phyloP scores from a whole-genome alignment of 202 grass and related monocot species.

The Saccharum hybrid region DNA sequence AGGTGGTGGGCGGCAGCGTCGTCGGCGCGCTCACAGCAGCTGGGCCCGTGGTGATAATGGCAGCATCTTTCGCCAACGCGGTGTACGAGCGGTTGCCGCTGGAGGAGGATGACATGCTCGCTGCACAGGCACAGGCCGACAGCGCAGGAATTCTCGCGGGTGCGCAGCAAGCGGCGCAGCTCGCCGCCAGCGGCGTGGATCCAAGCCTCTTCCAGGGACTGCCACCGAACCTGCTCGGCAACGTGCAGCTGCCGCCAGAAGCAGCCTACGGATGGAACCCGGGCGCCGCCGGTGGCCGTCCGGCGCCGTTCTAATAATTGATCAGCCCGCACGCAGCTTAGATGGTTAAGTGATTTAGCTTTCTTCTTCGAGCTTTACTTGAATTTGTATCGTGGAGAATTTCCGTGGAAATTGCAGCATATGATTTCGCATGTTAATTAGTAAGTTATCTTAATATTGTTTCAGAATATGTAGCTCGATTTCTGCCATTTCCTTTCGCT shows the following conservation, averaged over 20 bases:
- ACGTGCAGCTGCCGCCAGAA: constrained; percentile 75
- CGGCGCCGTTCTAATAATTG: constrained; percentile 54
- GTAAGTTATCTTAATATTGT: constrained; percentile 49
- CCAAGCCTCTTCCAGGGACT: constrained; percentile 58
- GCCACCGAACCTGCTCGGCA: constrained; percentile 81
- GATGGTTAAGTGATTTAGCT: constrained; percentile 56
- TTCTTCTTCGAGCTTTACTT: constrained; percentile 45
- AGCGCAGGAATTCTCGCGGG: constrained; percentile 49
- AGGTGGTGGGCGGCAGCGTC: constrained; percentile 83
- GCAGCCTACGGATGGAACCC: constrained; percentile 75
- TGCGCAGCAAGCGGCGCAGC: constrained; percentile 56
- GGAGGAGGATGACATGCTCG: constrained; percentile 81
- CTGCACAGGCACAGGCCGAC: constrained; percentile 47
- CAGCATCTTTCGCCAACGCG: constrained; percentile 90
- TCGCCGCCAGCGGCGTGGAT: constrained; percentile 58
- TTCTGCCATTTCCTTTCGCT: constrained; percentile 28
- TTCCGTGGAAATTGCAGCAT: constrained; percentile 56
- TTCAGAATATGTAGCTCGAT: constrained; percentile 51
- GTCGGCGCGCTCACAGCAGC: constrained; percentile 71
- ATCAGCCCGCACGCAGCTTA: constrained; percentile 28
- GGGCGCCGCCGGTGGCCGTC: constrained; percentile 44
- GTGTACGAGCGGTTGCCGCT: constrained; percentile 86
- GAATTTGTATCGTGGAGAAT: constrained; percentile 30
- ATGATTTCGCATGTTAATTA: constrained; percentile 48
- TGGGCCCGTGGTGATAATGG: constrained; percentile 90